Base-by-base conservation (phyloP, 2,329 filamentous ascomycete genomes). In the Fonsecaea pugnacius region DNA sequence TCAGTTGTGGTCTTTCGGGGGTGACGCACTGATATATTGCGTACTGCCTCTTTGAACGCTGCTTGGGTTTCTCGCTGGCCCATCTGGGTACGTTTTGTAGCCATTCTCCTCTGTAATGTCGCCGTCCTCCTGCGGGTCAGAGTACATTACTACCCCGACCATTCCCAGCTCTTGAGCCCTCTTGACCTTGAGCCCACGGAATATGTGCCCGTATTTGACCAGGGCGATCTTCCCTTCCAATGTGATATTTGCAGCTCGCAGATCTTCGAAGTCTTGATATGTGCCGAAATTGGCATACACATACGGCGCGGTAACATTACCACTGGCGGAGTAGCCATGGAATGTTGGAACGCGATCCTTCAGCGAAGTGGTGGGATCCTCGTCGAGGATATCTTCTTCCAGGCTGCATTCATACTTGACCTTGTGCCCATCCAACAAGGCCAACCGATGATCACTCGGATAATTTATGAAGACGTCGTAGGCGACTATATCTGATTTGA, bases 211-310 rank as follows among this genome's bases (percentile, higher is more conserved):
- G 74, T 98, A 97, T 73, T 90, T 92, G 50, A 86, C 89, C 66
- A 98, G 80, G 1, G 91, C 92, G 70, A 98, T 94, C 78, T 96
- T 96, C 54, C 92, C 94, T 70, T 88, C 76, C 46, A 98, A 79
- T 63, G 85, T 87, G 63, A 97, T 78, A 69, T 92, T 91, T 40
- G 91, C 89, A 43, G 86, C 83, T 50, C 89, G 73, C 14, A 98
- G 83, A 68, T 96, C 92, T 71, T 95, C 89, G 69, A 89, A 98
- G 74, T 98, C 94, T 68, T 84, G 79, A 73, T 89, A 96, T 0
- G 91, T 95, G 58, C 93, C 94, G 73, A 95, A 96, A 77, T 97
- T 97, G 75, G 91, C 92, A 73, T 89, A 98, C 35, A 96, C 91
- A 69, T 91, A 95, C 14, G 87, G 85, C 2, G 87, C 92, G 0